A percentile compares a stretch with the other conserved stretches of the same genome.
Evolutionary conservation across 768 basidiomycete species (phyloP).

Genomic region (Hemileccinum rubropunctum): DNA sequence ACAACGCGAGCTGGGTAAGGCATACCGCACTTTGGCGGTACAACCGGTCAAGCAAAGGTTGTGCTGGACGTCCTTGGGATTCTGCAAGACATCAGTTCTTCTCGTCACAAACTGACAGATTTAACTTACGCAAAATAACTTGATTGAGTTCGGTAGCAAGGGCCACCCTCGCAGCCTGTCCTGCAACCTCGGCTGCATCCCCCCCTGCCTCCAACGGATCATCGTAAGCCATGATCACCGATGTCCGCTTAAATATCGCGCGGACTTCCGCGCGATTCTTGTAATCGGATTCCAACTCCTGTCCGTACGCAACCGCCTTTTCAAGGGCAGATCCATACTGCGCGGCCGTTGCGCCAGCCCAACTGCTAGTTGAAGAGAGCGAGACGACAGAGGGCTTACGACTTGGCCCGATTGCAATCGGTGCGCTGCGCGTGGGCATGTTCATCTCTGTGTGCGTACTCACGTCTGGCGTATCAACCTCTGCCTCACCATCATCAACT

Average conservation of each 20-base stretch:
- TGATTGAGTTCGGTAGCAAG: conserved; percentile 78
- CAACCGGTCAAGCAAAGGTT: conserved; percentile 70
- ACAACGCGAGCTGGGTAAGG: conserved; percentile 65
- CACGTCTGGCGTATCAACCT: conserved; percentile 28
- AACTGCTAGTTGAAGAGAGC: conserved; percentile 23
- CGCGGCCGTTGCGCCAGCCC: conserved; percentile 26
- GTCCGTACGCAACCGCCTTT: conserved; percentile 71
- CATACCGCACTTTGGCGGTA: conserved; percentile 73
- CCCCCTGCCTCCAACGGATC: conserved; percentile 69
- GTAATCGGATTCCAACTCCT: conserved; percentile 66
- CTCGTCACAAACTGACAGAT: background rate
- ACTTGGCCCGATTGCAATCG: conserved; percentile 32
- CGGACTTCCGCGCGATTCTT: conserved; percentile 62
- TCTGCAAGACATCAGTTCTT: conserved; percentile 40
- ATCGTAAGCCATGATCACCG: conserved; percentile 77
- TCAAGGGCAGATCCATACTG: conserved; percentile 60
- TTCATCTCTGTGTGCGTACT: conserved; percentile 9
- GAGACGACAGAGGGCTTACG: conserved; percentile 28
- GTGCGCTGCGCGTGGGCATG: conserved; percentile 17
- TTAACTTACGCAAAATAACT: conserved; percentile 71
- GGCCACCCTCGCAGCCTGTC: conserved; percentile 59
- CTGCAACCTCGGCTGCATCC: conserved; percentile 62
- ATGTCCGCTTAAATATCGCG: conserved; percentile 67
- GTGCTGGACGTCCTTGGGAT: conserved; percentile 72
- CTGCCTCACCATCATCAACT: conserved; percentile 33